Evolutionary conservation across 192 early-diverging fungal genomes (phyloP).

Genomic region (Umbelopsis isabellina): DNA sequence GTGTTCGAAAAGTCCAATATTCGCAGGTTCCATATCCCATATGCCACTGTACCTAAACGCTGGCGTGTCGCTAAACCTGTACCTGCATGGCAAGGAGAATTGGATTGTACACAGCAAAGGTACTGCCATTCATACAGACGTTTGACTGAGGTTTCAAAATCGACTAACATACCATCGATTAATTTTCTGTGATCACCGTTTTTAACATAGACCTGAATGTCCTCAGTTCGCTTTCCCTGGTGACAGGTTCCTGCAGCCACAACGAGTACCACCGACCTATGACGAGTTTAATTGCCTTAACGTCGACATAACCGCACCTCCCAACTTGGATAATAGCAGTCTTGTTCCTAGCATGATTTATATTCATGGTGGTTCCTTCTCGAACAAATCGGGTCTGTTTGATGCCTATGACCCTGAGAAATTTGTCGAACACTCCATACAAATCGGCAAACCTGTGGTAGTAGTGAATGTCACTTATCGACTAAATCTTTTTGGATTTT

Average conservation of each 20-base stretch:
- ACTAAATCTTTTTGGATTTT: constrained; percentile 48
- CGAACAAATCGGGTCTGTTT: neutral
- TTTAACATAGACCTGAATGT: neutral
- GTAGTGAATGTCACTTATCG: constrained; percentile 57
- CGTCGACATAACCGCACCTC: constrained; percentile 49
- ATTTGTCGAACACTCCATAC: constrained; percentile 26
- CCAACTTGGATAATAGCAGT: neutral
- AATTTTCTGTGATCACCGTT: too few species aligned
- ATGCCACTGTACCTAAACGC: constrained; percentile 37
- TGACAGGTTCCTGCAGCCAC: neutral
- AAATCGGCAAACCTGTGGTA: constrained; percentile 39
- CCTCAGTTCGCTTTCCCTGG: neutral
- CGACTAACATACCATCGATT: too few species aligned
- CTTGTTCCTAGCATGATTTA: neutral
- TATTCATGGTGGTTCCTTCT: neutral
- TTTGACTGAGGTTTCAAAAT: too few species aligned
- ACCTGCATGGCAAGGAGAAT: constrained; percentile 30
- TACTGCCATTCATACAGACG: neutral
- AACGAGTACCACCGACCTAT: neutral
- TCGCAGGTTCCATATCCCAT: constrained; percentile 35
- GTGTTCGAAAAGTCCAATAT: neutral
- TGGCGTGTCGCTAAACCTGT: constrained; percentile 35
- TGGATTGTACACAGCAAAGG: constrained; percentile 34
- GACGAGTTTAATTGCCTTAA: constrained; percentile 51
- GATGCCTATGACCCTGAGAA: constrained; percentile 24